phyloP scores from a whole-genome alignment of 805 yeast species.

The Myxozyma melibiosi region DNA sequence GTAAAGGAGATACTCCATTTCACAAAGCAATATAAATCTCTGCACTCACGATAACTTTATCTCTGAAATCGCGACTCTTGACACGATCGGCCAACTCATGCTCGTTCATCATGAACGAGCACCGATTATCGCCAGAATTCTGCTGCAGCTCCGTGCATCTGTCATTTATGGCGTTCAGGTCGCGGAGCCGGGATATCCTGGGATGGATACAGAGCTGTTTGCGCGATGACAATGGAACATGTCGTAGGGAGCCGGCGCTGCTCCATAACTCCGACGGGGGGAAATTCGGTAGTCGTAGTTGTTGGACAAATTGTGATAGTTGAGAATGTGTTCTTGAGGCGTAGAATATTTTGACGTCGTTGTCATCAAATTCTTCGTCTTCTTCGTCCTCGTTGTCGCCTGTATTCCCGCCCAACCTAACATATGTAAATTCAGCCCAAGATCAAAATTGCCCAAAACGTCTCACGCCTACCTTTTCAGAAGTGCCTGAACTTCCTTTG shows the following conservation, averaged over 20 bases:
- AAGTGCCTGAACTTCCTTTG: conserved; percentile 53
- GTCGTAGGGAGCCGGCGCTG: conserved; percentile 59
- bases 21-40: too few species aligned
- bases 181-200: conserved; percentile 53
- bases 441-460: background rate
- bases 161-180: conserved; percentile 67
- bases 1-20: background rate
- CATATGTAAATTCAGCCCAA: background rate
- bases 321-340: conserved; percentile 93
- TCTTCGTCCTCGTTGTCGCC: conserved; percentile 32
- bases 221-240: conserved; percentile 76
- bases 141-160: conserved; percentile 73
- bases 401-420: conserved; percentile 10
- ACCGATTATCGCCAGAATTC: conserved; percentile 39
- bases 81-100: conserved; percentile 41
- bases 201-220: conserved; percentile 82
- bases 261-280: conserved; percentile 54
- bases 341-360: conserved; percentile 51
- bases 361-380: conserved; percentile 18
- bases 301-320: conserved; percentile 74
- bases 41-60: conserved; percentile 49
- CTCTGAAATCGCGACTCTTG: conserved; percentile 51
- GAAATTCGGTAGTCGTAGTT: conserved; percentile 62
- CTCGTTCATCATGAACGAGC: conserved; percentile 48
- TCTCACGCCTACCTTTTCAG: conserved; percentile 44